Conservation (phyloP, 2,329 filamentous ascomycete genomes). For the Cercospora zeina region DNA sequence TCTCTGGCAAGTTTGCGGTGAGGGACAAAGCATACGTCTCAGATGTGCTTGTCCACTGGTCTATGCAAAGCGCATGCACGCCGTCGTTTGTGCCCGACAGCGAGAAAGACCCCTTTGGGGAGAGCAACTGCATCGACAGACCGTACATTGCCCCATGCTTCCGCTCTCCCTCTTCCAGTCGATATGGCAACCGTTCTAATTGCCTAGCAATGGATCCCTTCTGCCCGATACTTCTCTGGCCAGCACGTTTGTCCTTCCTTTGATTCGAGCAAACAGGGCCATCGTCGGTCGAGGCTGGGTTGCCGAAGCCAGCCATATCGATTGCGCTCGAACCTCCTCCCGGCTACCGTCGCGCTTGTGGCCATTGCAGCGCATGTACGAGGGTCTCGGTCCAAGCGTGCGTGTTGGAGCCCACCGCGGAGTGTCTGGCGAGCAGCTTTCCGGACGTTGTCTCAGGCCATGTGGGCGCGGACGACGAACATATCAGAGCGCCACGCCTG, state of each 20-base stretch:
- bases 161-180: background rate
- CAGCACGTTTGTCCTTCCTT: background rate
- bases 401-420: background rate
- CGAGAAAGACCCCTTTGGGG: slow-evolving; percentile 11
- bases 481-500: slow-evolving; percentile 4
- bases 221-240: background rate
- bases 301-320: background rate
- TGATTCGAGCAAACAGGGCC: slow-evolving; percentile 14
- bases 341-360: background rate
- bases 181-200: slow-evolving; percentile 7
- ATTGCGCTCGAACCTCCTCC: slow-evolving; percentile 10
- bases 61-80: slow-evolving; percentile 23
- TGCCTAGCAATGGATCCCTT: background rate
- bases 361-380: background rate
- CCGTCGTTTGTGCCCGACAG: slow-evolving; percentile 26
- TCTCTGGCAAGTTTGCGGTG: slow-evolving; percentile 34
- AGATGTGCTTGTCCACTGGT: slow-evolving; percentile 25
- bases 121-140: background rate
- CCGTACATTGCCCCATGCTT: background rate
- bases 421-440: background rate
- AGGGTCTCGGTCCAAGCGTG: background rate
- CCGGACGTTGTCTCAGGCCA: slow-evolving; percentile 6
- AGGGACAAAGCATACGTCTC: slow-evolving; percentile 35
- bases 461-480: background rate
- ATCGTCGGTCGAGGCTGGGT: slow-evolving; percentile 9